Base-by-base conservation (phyloP, 2,329 filamentous ascomycete genomes). In the Colletotrichum australisinense region DNA sequence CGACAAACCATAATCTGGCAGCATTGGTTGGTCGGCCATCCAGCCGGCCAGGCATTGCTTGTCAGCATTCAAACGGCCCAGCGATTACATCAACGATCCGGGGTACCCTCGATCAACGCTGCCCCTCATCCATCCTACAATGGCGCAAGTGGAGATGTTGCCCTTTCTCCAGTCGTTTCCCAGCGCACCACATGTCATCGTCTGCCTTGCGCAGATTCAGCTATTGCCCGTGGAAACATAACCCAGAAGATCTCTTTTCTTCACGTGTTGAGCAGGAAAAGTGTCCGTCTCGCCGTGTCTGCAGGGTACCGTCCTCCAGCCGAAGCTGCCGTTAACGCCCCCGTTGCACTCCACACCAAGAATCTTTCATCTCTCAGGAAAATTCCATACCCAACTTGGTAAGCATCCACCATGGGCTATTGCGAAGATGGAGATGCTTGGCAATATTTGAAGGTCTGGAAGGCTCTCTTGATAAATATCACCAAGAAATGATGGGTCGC, bases 41-140 rank as follows among this genome's bases (percentile, higher is more conserved):
- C 60, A 56, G 49, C 71, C 71, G 46, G 71, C 60, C 67, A 69
- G 46, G 66, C 35, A 72, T 35, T 14, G 59, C 69, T 56, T 63
- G 65, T 35, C 69, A 69, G 63, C 53, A 32, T 70, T 60, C 55
- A 70, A 32, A n/a, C 26, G 67, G 46, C 67, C 67, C 56, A 71
- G 60, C 49, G 19, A 73, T 73, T 73, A 71, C 71, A 73, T 73
- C 71, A 73, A 73, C 14, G 55, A 71, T 73, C 71, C 35, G 67
- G 70, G 70, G 71, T 73, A 70, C 71, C 64, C 65, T 72, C 69
- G 69, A 72, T 69, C 62, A 65, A 19, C 46, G 57, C 52, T 69
- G 65, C 69, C 64, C 71, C 70, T 70, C 65, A 58, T 53, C 28
- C 57, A 58, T 58, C 56, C 64, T 68, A 46, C 42, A 42, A 42